Conservation (phyloP, 805 yeast genomes). For the Lipomyces mesembrius region DNA sequence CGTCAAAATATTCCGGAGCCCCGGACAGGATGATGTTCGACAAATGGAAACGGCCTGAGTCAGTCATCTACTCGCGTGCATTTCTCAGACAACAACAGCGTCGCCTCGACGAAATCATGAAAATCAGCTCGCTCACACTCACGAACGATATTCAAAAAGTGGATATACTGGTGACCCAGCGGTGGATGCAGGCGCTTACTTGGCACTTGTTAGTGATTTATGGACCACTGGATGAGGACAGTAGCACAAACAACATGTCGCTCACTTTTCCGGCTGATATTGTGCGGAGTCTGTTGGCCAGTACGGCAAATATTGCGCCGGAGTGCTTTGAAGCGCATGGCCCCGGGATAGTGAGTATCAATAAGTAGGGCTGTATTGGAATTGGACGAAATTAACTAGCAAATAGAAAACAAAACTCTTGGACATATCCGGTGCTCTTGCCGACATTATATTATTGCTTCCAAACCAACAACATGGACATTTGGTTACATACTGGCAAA, state of each 20-base stretch:
- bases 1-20: background rate
- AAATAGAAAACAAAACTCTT: background rate
- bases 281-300: background rate
- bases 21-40: conserved; percentile 9
- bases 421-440: conserved; percentile 7
- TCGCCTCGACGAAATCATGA: conserved; percentile 7
- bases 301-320: background rate
- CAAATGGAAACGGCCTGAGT: conserved; percentile 8
- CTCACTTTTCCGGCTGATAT: conserved; percentile 3
- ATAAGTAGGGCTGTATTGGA: background rate
- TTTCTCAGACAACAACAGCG: background rate
- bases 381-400: background rate
- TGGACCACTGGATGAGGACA: conserved; percentile 5
- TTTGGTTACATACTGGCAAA: background rate
- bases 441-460: conserved; percentile 8
- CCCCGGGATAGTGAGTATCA: background rate
- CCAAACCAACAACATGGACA: background rate
- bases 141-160: conserved; percentile 1
- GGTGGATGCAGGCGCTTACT: conserved; percentile 14
- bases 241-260: background rate
- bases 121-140: background rate
- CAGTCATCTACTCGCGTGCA: conserved; percentile 1
- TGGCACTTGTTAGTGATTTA: conserved; percentile 9
- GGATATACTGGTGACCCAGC: conserved; percentile 11
- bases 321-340: conserved; percentile 6